These are phyloP conservation scores for Vaccinium corymbosum DNA, from an alignment of 148 eudicot genomes.

Conservation along the genomic window DNA sequence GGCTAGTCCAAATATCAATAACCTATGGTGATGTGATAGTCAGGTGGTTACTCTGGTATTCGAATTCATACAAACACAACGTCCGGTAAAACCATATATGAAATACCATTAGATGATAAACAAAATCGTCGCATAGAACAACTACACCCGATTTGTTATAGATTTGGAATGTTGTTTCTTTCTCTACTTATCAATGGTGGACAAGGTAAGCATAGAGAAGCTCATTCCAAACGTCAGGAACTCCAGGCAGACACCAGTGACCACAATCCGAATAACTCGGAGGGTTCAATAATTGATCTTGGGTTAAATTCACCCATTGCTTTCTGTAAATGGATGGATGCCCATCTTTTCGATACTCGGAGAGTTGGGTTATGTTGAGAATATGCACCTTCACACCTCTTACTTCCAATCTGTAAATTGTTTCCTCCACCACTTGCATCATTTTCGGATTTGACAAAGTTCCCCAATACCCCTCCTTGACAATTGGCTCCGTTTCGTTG, in stretches of 20 bases:
- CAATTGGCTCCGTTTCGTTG: slow-evolving; percentile 33
- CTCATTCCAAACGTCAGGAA: slow-evolving; percentile 74
- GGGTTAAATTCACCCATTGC: slow-evolving; percentile 24
- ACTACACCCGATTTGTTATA: not conserved
- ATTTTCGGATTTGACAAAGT: slow-evolving; percentile 20
- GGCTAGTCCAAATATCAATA: no score
- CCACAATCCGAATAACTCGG: slow-evolving; percentile 44
- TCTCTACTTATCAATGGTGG: not conserved
- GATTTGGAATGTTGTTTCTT: not conserved
- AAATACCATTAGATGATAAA: no score
- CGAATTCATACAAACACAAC: no score
- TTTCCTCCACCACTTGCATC: slow-evolving; percentile 30
- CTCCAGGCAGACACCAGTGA: slow-evolving; percentile 80
- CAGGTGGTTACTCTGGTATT: no score
- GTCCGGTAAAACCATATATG: no score
- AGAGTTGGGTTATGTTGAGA: slow-evolving; percentile 33
- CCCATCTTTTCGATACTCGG: slow-evolving; percentile 37
- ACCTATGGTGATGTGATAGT: no score
- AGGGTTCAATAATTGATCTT: slow-evolving; percentile 38
- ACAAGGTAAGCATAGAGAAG: slow-evolving; percentile 47
- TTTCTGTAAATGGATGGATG: slow-evolving; percentile 40
- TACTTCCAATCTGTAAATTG: slow-evolving; percentile 20
- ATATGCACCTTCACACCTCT: slow-evolving; percentile 25
- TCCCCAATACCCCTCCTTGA: slow-evolving; percentile 18
- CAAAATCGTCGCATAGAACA: not conserved